Evolutionary conservation across 805 yeast species (phyloP).

Genomic region (Pichia thaimueangensis): DNA sequence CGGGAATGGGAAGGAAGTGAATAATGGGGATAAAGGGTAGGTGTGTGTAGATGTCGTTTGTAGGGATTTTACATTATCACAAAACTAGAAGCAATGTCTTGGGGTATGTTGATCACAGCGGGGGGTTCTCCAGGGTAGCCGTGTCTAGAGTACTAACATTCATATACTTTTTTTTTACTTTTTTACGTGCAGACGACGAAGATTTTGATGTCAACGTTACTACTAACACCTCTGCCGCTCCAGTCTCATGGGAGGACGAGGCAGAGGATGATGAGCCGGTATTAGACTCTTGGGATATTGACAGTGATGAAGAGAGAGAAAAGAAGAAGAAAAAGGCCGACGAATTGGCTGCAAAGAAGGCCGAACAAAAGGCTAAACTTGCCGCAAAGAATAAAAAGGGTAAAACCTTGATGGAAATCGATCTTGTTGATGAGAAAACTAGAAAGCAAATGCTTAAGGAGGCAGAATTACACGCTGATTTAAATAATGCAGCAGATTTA

Average conservation of each 20-base stretch:
- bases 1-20: neutral
- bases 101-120: conserved; percentile 8
- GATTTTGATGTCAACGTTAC: conserved; percentile 50
- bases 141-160: neutral
- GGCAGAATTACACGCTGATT: conserved; percentile 80
- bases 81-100: conserved; percentile 8
- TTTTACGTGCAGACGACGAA: conserved; percentile 63
- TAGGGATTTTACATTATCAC: too few relatives aligned
- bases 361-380: conserved; percentile 34
- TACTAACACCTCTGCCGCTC: conserved; percentile 34
- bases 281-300: conserved; percentile 85
- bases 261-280: conserved; percentile 67
- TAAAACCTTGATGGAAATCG: conserved; percentile 48
- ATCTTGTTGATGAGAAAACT: conserved; percentile 65
- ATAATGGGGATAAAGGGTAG: too few relatives aligned
- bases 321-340: conserved; percentile 18
- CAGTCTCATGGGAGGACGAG: conserved; percentile 79
- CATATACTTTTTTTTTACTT: neutral
- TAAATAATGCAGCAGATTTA: conserved; percentile 88
- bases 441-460: conserved; percentile 65
- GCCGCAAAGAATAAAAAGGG: conserved; percentile 41
- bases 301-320: conserved; percentile 52
- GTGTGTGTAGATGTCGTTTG: neutral
- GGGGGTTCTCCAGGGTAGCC: too few relatives aligned
- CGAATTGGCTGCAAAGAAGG: conserved; percentile 23